Evolutionary conservation across 1,284 basidiomycete species (phyloP).

Genomic region (Rhodotorula sp.): DNA sequence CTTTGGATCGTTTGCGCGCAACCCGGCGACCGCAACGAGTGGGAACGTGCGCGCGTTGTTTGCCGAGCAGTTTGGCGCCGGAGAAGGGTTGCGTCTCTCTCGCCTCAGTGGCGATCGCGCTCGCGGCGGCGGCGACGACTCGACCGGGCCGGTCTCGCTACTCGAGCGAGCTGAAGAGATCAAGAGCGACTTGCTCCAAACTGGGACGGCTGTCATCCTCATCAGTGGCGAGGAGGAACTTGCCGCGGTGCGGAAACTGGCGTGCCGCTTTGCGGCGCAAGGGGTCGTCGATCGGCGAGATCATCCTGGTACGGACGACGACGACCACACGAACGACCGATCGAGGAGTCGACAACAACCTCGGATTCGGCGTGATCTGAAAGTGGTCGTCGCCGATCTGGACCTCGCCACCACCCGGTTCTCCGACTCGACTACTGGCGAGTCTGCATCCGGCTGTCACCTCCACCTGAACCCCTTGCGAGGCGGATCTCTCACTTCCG

Average conservation of each 20-base stretch:
- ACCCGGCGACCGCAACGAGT: no score
- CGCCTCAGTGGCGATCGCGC: conserved; percentile 8
- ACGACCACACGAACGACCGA: not conserved
- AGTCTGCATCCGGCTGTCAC: conserved; percentile 18
- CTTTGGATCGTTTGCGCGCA: not conserved
- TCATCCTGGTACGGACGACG: not conserved
- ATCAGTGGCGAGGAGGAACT: conserved; percentile 30
- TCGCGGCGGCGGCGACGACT: conserved; percentile 5
- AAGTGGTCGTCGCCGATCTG: conserved; percentile 29
- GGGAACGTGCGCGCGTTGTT: not conserved
- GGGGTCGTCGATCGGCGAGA: conserved; percentile 4
- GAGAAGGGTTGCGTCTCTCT: conserved; percentile 15
- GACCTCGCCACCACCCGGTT: not conserved
- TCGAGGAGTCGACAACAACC: not conserved
- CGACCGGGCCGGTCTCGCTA: not conserved
- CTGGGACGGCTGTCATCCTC: conserved; percentile 32
- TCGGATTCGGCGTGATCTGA: conserved; percentile 15
- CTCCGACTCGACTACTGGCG: not conserved
- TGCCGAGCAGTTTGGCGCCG: not conserved
- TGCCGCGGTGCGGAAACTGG: conserved; percentile 26
- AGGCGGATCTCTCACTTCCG: not conserved
- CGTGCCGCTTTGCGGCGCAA: conserved; percentile 32
- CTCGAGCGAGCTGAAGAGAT: conserved; percentile 9
- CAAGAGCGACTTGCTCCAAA: conserved; percentile 8
- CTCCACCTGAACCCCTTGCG: conserved; percentile 26